Percentiles rank a stretch among this genome's conserved stretches.
Evolutionary conservation across 2,329 filamentous ascomycete genomes (phyloP).

Genomic region (Coniochaeta sp.): DNA sequence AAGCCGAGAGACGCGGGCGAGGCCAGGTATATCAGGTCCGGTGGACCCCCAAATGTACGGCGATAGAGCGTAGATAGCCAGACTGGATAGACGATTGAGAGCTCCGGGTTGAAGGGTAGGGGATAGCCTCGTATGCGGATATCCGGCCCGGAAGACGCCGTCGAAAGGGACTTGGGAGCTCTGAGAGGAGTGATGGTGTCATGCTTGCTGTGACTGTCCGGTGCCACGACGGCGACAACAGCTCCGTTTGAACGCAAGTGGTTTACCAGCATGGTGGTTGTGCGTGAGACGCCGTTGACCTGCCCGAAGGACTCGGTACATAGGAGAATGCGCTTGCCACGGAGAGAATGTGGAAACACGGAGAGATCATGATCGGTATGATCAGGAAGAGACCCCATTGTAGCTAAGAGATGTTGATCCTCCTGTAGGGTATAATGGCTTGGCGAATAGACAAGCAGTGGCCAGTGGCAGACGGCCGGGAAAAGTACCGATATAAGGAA

Average conservation of each 20-base stretch:
- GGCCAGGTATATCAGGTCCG: conserved; percentile 63
- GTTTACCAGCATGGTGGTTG: conserved; percentile 61
- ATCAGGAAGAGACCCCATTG: not conserved
- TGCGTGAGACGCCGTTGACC: conserved; percentile 66
- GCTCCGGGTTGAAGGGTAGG: conserved; percentile 63
- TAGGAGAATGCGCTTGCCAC: conserved; percentile 55
- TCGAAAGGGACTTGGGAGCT: not conserved
- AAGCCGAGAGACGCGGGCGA: conserved; percentile 64
- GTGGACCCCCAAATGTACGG: conserved; percentile 48
- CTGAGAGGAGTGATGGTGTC: conserved; percentile 42
- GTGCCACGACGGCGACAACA: conserved; percentile 59
- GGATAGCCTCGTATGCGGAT: conserved; percentile 57
- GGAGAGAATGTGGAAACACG: conserved; percentile 39
- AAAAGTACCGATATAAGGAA: not conserved
- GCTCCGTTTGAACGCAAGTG: conserved; percentile 58
- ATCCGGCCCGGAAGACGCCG: conserved; percentile 24
- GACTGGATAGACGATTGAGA: conserved; percentile 63
- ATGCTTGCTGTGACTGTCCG: conserved; percentile 45
- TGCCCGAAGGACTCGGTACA: conserved; percentile 67
- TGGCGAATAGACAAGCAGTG: not conserved
- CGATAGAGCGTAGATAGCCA: conserved; percentile 53
- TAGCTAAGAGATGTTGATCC: not conserved
- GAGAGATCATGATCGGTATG: conserved; percentile 27
- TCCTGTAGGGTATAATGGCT: not conserved
- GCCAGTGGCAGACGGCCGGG: not conserved